Conservation (phyloP, 345 rosid genomes). For the Corchorus capsularis region DNA sequence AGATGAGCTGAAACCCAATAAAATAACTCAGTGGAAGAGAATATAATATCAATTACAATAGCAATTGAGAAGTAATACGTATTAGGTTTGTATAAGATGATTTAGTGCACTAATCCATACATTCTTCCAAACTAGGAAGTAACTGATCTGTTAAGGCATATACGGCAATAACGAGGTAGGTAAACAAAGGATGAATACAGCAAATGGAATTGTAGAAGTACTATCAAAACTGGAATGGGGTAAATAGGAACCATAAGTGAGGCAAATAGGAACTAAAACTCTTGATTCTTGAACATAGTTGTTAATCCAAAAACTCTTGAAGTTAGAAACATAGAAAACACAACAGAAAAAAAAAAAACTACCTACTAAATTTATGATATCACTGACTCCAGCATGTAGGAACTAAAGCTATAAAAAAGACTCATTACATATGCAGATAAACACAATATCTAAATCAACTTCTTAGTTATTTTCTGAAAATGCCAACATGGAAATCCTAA, state of each 20-base stretch:
- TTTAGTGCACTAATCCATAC: background rate
- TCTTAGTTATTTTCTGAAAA: too few species aligned
- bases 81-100: background rate
- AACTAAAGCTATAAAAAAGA: too few species aligned
- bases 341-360: too few species aligned
- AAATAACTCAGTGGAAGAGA: too few species aligned
- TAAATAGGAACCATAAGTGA: background rate
- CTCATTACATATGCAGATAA: too few species aligned
- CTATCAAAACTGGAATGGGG: too few species aligned
- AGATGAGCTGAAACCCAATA: constrained; percentile 2
- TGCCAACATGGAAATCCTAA: too few species aligned
- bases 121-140: constrained; percentile 2
- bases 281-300: background rate
- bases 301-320: background rate
- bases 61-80: background rate
- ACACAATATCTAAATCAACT: too few species aligned
- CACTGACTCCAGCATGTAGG: too few species aligned
- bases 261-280: background rate
- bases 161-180: background rate
- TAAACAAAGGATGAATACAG: background rate
- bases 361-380: too few species aligned
- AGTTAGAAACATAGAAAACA: background rate
- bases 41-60: background rate
- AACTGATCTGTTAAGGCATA: background rate
- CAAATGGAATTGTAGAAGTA: background rate